Conservation (phyloP, 2,329 filamentous ascomycete genomes). For the Tolypocladium pustulatum region DNA sequence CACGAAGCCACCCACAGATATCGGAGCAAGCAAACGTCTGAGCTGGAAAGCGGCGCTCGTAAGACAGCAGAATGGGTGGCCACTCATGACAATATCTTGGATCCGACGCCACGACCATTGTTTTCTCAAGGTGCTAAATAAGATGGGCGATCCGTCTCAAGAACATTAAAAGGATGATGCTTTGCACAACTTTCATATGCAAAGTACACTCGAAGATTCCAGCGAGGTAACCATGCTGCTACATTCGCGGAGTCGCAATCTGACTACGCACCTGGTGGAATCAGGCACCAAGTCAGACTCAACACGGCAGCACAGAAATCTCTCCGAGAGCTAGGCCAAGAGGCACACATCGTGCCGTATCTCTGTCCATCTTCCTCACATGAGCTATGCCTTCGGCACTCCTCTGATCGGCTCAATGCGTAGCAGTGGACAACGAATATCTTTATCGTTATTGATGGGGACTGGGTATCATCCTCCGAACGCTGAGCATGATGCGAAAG, state of each 20-base stretch:
- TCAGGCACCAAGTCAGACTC: background rate
- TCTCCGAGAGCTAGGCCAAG: background rate
- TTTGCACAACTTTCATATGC: background rate
- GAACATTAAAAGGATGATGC: background rate
- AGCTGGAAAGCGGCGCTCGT: background rate
- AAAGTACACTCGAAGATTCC: background rate
- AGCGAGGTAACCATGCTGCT: background rate
- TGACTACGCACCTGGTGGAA: background rate
- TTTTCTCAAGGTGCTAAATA: slow-evolving; percentile 11
- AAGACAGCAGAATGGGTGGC: background rate
- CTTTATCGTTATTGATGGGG: background rate
- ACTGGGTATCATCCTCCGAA: too few species aligned
- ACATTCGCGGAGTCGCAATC: background rate
- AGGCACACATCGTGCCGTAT: background rate
- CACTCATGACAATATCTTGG: background rate
- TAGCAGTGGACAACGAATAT: background rate
- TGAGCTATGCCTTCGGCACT: background rate
- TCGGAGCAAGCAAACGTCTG: slow-evolving; percentile 4
- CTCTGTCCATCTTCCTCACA: background rate
- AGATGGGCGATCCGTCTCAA: background rate
- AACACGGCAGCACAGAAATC: background rate
- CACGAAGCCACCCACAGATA: slow-evolving; percentile 18
- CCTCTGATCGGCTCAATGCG: background rate
- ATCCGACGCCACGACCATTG: slow-evolving; percentile 14
- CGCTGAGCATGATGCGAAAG: background rate